Evolutionary conservation across 2,329 filamentous ascomycete genomes (phyloP), one percentile per base, ranked within the genome.

Genomic region (Pseudogymnoascus sp.): DNA sequence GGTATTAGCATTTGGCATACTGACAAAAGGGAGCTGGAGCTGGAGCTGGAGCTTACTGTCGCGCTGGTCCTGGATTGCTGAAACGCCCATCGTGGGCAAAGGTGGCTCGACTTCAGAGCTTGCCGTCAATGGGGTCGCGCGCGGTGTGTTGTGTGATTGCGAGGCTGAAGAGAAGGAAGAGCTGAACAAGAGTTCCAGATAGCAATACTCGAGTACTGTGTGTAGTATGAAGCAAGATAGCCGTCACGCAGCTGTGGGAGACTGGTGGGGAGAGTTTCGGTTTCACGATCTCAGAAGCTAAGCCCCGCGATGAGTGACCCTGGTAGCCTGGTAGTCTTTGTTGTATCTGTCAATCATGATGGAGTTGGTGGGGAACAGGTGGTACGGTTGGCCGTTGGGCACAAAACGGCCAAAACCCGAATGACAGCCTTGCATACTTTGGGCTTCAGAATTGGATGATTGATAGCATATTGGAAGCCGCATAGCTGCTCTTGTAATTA

Each of bases 61-160:
- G 70, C 87, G 88, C 81, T 96, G 91, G 72, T 92, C 86, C 73
- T 92, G 86, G 72, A 96, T 88, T 71, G 92, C 84, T 67, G 92
- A 96, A 76, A 89, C 80, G 71, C 85, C 88, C 91, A 96, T 96
- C 71, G 75, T 86, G 80, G 76, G 74, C 74, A 66, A 65, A 66
- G 64, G 66, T 66, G 62, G 62, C 49, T 22, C 25, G 45, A 55
- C 49, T 55, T 55, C 49, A 55, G 49, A 55, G 49, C 49, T 19
- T 60, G 33, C 33, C 11, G 19, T 60, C 33, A 39, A 38, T 38
- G 38, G 16, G 22, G n/a, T 41, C 33, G 33, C 19, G 19, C 30
- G 33, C 14, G n/a, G 9, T 23, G 55, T 59, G 33, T 16, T 60
- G 12, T 16, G 33, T 25, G 58, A 4, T 25, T 16, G 33, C 12